These are phyloP conservation scores for Cynanchum wilfordii DNA, from an alignment of 257 asterid genomes.

Conservation along the genomic window DNA sequence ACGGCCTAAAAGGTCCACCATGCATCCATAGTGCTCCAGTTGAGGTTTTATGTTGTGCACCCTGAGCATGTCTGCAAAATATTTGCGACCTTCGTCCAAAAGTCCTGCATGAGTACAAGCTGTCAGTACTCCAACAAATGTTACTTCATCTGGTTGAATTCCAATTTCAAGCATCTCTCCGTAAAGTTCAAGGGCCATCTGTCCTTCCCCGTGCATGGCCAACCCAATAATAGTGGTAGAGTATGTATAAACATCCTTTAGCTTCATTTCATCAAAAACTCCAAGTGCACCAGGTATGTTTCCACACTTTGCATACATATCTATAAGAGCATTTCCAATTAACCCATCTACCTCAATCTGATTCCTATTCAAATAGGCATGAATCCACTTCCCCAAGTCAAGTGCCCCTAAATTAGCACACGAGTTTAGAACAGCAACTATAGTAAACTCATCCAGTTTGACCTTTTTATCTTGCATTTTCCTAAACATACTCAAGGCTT, in stretches of 20 bases:
- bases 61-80: slow-evolving; percentile 27
- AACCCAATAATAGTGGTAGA: slow-evolving; percentile 26
- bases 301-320: slow-evolving; percentile 48
- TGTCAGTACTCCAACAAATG: slow-evolving; percentile 31
- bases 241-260: slow-evolving; percentile 33
- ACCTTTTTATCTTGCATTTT: slow-evolving; percentile 27
- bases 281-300: slow-evolving; percentile 20
- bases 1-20: slow-evolving; percentile 36
- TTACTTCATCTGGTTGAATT: slow-evolving; percentile 32
- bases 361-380: slow-evolving; percentile 29
- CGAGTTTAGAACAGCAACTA: slow-evolving; percentile 36
- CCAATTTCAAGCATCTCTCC: slow-evolving; percentile 27
- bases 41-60: slow-evolving; percentile 28
- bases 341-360: slow-evolving; percentile 15
- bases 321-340: slow-evolving; percentile 43
- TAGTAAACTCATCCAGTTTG: slow-evolving; percentile 34
- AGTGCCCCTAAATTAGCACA: slow-evolving; percentile 41
- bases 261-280: slow-evolving; percentile 23
- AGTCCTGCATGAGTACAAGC: slow-evolving; percentile 37
- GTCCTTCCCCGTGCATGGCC: slow-evolving; percentile 36
- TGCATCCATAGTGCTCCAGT: slow-evolving; percentile 36
- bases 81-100: slow-evolving; percentile 26
- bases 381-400: slow-evolving; percentile 42
- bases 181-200: slow-evolving; percentile 25
- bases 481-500: slow-evolving; percentile 27